Evolutionary conservation across 1,284 basidiomycete species (phyloP).

Genomic region (Irpex rosettiformis): DNA sequence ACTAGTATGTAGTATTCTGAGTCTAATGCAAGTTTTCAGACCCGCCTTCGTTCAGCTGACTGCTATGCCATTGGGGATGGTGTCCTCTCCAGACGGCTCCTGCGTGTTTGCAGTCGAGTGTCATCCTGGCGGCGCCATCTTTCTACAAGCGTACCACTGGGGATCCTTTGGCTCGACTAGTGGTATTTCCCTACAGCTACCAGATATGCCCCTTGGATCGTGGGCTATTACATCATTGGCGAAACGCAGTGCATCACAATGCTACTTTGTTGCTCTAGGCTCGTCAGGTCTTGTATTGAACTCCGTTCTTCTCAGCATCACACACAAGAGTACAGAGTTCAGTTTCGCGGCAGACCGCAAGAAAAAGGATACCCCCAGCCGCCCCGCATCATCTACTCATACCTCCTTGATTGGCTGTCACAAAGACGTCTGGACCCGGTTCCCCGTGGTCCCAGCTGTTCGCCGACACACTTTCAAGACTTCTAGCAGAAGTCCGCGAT

Average conservation of each 20-base stretch:
- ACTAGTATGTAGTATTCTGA: neutral
- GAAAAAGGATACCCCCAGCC: neutral
- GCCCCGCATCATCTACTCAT: conserved; percentile 28
- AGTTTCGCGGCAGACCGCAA: conserved; percentile 36
- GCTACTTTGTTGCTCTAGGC: conserved; percentile 42
- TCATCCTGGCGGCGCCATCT: conserved; percentile 16
- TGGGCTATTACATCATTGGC: conserved; percentile 43
- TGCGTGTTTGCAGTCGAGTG: conserved; percentile 39
- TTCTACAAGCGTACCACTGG: conserved; percentile 52
- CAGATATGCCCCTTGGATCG: conserved; percentile 23
- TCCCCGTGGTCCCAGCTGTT: conserved; percentile 56
- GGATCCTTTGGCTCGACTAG: conserved; percentile 48
- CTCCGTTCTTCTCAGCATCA: conserved; percentile 48
- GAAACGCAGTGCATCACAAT: conserved; percentile 29
- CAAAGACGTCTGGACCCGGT: conserved; percentile 60
- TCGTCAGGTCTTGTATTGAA: conserved; percentile 16
- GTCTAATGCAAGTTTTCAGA: conserved; percentile 24
- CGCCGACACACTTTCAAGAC: conserved; percentile 42
- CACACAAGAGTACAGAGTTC: conserved; percentile 51
- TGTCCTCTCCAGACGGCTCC: conserved; percentile 50
- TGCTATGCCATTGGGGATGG: conserved; percentile 30
- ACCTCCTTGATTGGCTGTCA: conserved; percentile 57
- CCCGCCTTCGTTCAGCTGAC: conserved; percentile 43
- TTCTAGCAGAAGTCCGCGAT: conserved; percentile 28
- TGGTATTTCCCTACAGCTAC: conserved; percentile 37